Percentiles rank a stretch among this genome's conserved stretches.
phyloP scores from a whole-genome alignment of 495 filamentous ascomycete species.

The Aspergillus cristatus region DNA sequence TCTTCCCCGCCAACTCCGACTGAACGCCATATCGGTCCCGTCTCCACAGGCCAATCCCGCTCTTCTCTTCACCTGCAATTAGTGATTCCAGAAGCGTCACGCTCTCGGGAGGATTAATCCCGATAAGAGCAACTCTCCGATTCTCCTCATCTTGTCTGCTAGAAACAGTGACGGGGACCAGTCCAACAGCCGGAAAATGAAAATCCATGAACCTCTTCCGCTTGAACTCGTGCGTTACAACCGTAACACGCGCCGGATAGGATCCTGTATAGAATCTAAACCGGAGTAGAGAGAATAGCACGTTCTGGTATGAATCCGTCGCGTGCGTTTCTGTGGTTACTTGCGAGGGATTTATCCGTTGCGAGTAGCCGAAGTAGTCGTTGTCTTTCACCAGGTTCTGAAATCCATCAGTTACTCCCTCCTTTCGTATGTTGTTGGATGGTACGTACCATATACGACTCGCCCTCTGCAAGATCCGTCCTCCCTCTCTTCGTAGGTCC shows the following conservation, averaged over 20 bases:
- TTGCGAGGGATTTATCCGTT: slow-evolving; percentile 13
- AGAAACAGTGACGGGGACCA: slow-evolving; percentile 15
- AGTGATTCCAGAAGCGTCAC: slow-evolving; percentile 39
- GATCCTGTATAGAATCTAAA: slow-evolving; percentile 41
- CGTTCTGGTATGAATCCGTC: slow-evolving; percentile 72
- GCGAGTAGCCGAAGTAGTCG: slow-evolving; percentile 19
- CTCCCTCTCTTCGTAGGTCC: slow-evolving; percentile 48
- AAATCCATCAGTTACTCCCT: too few relatives aligned
- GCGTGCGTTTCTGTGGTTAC: slow-evolving; percentile 53
- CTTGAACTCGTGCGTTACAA: slow-evolving; percentile 74
- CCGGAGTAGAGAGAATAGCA: slow-evolving; percentile 57
- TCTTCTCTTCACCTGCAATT: slow-evolving; percentile 28
- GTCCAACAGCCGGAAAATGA: slow-evolving; percentile 57
- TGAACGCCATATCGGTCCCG: slow-evolving; percentile 37
- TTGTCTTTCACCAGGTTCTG: slow-evolving; percentile 40
- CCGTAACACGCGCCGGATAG: slow-evolving; percentile 42
- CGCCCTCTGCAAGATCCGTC: slow-evolving; percentile 52
- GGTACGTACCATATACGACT: slow-evolving; percentile 48
- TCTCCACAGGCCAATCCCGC: slow-evolving; percentile 36
- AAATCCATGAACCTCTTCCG: slow-evolving; percentile 52
- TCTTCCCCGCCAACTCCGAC: slow-evolving; percentile 25
- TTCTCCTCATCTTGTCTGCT: not conserved
- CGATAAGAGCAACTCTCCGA: slow-evolving; percentile 40
- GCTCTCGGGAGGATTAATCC: slow-evolving; percentile 59
- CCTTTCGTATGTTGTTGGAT: slow-evolving; percentile 5